Conservation (phyloP, 441 rosid genomes). For the Gossypium gossypioides region DNA sequence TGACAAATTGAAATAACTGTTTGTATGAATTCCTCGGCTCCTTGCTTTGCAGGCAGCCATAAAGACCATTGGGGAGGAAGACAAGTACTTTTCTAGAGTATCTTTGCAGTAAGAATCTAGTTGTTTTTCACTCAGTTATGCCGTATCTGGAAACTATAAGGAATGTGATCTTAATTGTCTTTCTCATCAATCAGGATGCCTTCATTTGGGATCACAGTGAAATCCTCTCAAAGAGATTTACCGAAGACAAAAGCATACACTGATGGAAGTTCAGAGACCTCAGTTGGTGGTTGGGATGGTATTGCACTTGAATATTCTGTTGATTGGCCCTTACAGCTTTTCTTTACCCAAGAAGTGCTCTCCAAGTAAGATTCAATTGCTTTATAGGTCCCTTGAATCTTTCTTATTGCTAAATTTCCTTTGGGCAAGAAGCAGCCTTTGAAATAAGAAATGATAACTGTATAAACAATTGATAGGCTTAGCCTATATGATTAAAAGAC, state of each 20-base stretch:
- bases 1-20: background rate
- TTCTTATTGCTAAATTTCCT: conserved; percentile 4
- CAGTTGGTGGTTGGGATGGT: conserved; percentile 89
- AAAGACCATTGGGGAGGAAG: conserved; percentile 89
- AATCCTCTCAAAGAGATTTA: conserved; percentile 56
- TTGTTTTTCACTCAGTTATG: conserved; percentile 9
- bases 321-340: conserved; percentile 92
- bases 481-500: background rate
- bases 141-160: background rate
- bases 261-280: conserved; percentile 43
- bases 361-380: conserved; percentile 60
- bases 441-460: background rate
- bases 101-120: conserved; percentile 55
- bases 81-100: conserved; percentile 75
- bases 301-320: conserved; percentile 85
- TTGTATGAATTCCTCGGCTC: conserved; percentile 12
- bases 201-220: conserved; percentile 67
- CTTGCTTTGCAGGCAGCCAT: conserved; percentile 68
- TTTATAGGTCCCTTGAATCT: conserved; percentile 9
- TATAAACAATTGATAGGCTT: conserved; percentile 7
- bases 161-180: background rate
- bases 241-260: conserved; percentile 39
- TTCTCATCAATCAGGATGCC: conserved; percentile 53
- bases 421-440: background rate
- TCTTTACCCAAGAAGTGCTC: conserved; percentile 89